Evolutionary conservation across 257 asterid species (phyloP), one percentile per base, ranked within the genome.

Genomic region (Solanum arcanum): DNA sequence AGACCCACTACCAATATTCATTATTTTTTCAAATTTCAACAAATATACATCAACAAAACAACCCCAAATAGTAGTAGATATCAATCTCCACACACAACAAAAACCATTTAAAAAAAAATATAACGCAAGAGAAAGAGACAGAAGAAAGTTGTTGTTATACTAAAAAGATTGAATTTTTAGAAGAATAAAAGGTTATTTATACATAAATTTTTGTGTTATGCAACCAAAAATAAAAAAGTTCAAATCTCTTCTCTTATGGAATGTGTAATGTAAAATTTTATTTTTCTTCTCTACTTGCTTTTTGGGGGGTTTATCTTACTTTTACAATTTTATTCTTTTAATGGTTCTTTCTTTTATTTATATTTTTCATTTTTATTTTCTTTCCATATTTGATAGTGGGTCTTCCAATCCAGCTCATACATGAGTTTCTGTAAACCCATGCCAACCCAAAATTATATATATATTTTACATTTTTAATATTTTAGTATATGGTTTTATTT

Each of bases 1-100:
- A 90, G 74, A 88, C 87, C 76, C 64, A 42, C 88, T 85, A 86
- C 92, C 95, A 90, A 94, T 92, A 96, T 93, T 92, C 98, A 94
- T 94, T 68, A 85, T 92, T 88, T 88, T 86, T 88, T 78, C 89
- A 84, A 89, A 74, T 44, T 86, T 62, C 87, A 73, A 66, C 89
- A 73, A 87, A 49, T 83, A 83, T 25, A 31, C 73, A 27, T 44
- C 7, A 46, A 29, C 3, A 16, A 37, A 64, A 64, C 33, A 52
- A 7, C 56, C 87, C 86, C 59, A 84, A 84, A 60, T 59, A 64
- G 12, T 60, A 41, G 16, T 62, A 52, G 31, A 47, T 70, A 42
- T 46, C 46, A 68, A 85, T 84, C 68, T 64, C 49, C 76, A 84
- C 76, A 60, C 9, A 66, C 20, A 83, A 7, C 11, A 20, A 56